phyloP scores from a whole-genome alignment of 2,329 filamentous ascomycete species.

The Colletotrichum musicola region DNA sequence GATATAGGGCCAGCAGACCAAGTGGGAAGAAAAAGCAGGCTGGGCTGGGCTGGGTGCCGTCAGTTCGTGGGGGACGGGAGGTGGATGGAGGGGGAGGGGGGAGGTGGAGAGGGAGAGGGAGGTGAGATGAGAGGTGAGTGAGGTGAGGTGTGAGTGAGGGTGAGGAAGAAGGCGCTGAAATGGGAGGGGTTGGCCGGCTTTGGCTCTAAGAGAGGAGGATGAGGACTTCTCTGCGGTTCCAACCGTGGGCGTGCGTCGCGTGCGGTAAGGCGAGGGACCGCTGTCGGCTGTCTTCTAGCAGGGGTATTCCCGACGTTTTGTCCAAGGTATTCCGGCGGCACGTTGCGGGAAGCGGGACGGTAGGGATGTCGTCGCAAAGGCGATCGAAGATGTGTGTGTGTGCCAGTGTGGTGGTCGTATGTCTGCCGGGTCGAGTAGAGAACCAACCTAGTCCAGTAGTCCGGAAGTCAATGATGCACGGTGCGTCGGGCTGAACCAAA shows the following conservation, averaged over 20 bases:
- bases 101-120: background rate
- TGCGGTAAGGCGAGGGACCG: slow-evolving; percentile 14
- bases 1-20: slow-evolving; percentile 33
- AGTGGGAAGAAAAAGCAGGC: slow-evolving; percentile 11
- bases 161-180: slow-evolving; percentile 23
- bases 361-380: slow-evolving; percentile 36
- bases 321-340: slow-evolving; percentile 30
- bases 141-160: slow-evolving; percentile 1
- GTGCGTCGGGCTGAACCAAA: slow-evolving; percentile 18
- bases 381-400: background rate
- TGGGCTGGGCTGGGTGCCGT: slow-evolving; percentile 12
- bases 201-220: too few species aligned
- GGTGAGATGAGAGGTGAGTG: background rate
- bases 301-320: slow-evolving; percentile 35
- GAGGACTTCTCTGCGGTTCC: slow-evolving; percentile 23
- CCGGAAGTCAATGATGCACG: slow-evolving; percentile 22
- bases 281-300: slow-evolving; percentile 25
- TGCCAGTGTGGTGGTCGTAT: too few species aligned
- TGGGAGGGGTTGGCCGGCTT: slow-evolving; percentile 36
- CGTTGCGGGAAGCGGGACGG: slow-evolving; percentile 37
- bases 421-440: background rate
- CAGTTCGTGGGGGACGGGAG: slow-evolving; percentile 24
- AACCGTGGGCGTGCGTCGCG: slow-evolving; percentile 24
- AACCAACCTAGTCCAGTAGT: slow-evolving; percentile 10
- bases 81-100: slow-evolving; percentile 15